These are phyloP conservation scores for Salix viminalis DNA, from an alignment of 345 rosid species.

Conservation along the genomic window DNA sequence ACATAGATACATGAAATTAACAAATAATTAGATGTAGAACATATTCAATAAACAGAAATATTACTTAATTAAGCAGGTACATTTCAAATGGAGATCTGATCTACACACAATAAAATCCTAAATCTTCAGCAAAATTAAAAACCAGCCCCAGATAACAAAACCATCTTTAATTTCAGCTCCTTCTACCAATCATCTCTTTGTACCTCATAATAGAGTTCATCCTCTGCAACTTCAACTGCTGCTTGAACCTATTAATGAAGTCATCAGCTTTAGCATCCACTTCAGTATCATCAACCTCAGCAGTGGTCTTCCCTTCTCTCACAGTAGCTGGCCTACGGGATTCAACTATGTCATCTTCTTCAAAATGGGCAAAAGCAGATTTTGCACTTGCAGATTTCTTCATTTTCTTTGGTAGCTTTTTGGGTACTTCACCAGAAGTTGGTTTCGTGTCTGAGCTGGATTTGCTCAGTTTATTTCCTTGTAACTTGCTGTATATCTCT, in stretches of 20 bases:
- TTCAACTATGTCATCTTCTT: conserved; percentile 47
- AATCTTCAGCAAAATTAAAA: conserved; percentile 3
- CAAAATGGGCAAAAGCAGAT: conserved; percentile 52
- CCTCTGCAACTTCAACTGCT: conserved; percentile 69
- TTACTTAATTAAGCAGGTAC: not conserved
- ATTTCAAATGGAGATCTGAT: not conserved
- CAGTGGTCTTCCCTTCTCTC: conserved; percentile 32
- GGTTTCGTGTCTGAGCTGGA: conserved; percentile 64
- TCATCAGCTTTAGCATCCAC: conserved; percentile 86
- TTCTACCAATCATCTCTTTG: conserved; percentile 47
- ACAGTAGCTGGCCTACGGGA: conserved; percentile 57
- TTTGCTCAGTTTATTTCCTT: conserved; percentile 34
- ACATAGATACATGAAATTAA: not conserved
- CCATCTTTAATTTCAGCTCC: not conserved
- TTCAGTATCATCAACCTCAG: conserved; percentile 45
- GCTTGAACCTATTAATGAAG: conserved; percentile 66
- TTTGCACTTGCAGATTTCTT: conserved; percentile 74
- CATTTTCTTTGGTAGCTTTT: conserved; percentile 69
- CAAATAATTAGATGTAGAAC: not conserved
- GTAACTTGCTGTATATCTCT: conserved; percentile 48
- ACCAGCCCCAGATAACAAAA: not conserved
- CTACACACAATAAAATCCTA: not conserved
- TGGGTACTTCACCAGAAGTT: conserved; percentile 41
- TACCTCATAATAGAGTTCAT: conserved; percentile 55
- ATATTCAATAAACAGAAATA: not conserved